These are phyloP conservation scores for Salix viminalis DNA, from an alignment of 345 rosid species.

Conservation along the genomic window DNA sequence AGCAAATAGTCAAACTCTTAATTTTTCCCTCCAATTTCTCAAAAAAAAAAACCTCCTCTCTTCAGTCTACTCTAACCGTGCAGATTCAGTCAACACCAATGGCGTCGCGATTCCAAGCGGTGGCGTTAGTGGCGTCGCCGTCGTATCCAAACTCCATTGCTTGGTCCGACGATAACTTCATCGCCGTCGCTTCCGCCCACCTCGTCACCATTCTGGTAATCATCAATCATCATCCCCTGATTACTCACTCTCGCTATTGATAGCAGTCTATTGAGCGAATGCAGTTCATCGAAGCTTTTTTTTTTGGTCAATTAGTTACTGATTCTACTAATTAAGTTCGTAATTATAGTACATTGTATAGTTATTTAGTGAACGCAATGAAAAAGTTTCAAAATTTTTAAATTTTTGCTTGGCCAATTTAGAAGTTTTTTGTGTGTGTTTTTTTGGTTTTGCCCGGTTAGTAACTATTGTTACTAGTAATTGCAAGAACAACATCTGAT, in stretches of 20 bases:
- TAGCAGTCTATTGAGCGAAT: neutral
- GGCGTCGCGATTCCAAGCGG: conserved; percentile 86
- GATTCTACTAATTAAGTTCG: neutral
- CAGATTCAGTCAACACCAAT: conserved; percentile 16
- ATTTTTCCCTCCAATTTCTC: neutral
- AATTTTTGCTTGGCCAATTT: neutral
- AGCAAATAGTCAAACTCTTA: neutral
- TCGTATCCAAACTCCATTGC: conserved; percentile 71
- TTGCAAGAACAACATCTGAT: neutral
- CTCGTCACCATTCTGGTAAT: conserved; percentile 75
- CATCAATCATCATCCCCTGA: neutral
- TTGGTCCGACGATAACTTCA: conserved; percentile 92
- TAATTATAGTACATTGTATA: neutral
- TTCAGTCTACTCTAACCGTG: neutral
- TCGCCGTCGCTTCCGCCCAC: conserved; percentile 83
- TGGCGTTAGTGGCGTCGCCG: conserved; percentile 66
- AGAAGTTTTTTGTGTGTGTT: neutral
- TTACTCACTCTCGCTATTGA: neutral
- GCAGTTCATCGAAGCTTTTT: neutral
- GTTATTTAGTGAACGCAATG: neutral
- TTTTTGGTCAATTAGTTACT: neutral
- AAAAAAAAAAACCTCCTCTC: neutral
- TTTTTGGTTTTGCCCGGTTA: neutral
- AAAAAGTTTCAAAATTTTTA: neutral
- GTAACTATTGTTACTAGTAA: neutral